Evolutionary conservation across 2,329 filamentous ascomycete genomes (phyloP).

Genomic region (Coccinonectria pachysandricola): DNA sequence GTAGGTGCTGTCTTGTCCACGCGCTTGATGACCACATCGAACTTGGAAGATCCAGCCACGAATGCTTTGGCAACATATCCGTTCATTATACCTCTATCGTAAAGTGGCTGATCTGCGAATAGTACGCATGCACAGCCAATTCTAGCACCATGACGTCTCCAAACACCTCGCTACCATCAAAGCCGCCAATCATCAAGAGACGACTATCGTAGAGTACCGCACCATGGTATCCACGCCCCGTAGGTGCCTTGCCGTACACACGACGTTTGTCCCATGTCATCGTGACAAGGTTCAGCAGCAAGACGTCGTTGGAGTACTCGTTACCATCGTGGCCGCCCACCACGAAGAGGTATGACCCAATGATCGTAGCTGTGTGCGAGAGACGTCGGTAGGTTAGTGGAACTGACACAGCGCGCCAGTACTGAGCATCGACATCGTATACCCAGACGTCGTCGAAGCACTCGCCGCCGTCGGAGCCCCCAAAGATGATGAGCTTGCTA

Average conservation of each 20-base stretch:
- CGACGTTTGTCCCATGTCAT: slow-evolving; percentile 63
- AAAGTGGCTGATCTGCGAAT: slow-evolving; percentile 64
- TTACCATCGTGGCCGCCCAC: slow-evolving; percentile 60
- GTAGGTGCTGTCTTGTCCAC: no score
- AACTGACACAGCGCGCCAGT: slow-evolving; percentile 50
- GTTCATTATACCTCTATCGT: slow-evolving; percentile 49
- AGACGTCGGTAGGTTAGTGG: slow-evolving; percentile 52
- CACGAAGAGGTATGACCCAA: slow-evolving; percentile 61
- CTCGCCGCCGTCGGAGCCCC: slow-evolving; percentile 59
- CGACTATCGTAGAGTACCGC: slow-evolving; percentile 56
- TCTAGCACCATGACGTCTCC: slow-evolving; percentile 58
- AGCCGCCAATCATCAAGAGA: slow-evolving; percentile 54
- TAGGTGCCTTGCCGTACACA: slow-evolving; percentile 53
- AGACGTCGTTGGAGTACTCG: slow-evolving; percentile 59
- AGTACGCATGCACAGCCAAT: slow-evolving; percentile 60
- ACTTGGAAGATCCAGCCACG: no score
- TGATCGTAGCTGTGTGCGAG: slow-evolving; percentile 58
- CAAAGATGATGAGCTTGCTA: slow-evolving; percentile 61
- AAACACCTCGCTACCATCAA: slow-evolving; percentile 59
- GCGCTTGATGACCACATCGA: no score
- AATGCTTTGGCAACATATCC: no score
- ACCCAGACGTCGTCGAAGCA: slow-evolving; percentile 68
- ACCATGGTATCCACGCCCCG: slow-evolving; percentile 56
- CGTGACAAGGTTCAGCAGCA: slow-evolving; percentile 59
- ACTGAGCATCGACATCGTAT: slow-evolving; percentile 53